Percentiles rank a stretch among this genome's conserved stretches.
Conservation (phyloP, 768 basidiomycete species). For the Pluteus cervinus region DNA sequence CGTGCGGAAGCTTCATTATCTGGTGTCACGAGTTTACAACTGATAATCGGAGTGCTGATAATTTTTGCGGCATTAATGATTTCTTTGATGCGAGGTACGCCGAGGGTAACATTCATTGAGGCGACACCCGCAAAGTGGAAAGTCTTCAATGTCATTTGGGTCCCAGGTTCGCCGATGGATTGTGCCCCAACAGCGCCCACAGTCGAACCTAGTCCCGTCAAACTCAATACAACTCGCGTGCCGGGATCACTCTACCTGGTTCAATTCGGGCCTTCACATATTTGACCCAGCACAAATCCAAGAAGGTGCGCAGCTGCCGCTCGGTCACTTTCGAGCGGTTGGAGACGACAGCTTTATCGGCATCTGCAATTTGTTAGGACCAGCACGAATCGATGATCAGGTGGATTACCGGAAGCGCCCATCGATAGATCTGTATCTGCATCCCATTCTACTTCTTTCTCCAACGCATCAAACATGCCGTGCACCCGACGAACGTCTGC, state of each 20-base stretch:
- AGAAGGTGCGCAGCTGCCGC: slow-evolving; percentile 70
- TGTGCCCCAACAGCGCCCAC: slow-evolving; percentile 99
- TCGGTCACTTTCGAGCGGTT: slow-evolving; percentile 89
- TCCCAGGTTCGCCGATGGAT: slow-evolving; percentile 98
- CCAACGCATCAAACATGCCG: slow-evolving; percentile 81
- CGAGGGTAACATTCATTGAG: slow-evolving; percentile 98
- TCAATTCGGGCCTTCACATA: slow-evolving; percentile 96
- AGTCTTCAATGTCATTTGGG: slow-evolving; percentile 99
- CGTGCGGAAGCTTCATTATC: slow-evolving; percentile 92
- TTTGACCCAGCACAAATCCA: slow-evolving; percentile 84
- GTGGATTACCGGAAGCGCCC: slow-evolving; percentile 65
- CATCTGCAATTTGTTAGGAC: slow-evolving; percentile 34
- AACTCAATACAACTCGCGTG: not conserved
- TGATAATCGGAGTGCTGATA: slow-evolving; percentile 98
- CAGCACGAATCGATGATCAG: no score
- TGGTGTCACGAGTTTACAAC: slow-evolving; percentile 83
- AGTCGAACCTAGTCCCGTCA: slow-evolving; percentile 65
- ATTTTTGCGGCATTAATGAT: slow-evolving; percentile 99
- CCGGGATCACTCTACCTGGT: slow-evolving; percentile 51
- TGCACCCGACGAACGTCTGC: slow-evolving; percentile 62
- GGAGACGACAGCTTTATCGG: slow-evolving; percentile 72
- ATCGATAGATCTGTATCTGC: slow-evolving; percentile 69
- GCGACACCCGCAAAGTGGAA: slow-evolving; percentile 99
- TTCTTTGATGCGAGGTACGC: slow-evolving; percentile 99
- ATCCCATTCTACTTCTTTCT: slow-evolving; percentile 72